These are phyloP conservation scores for Pisolithus microcarpus DNA, from an alignment of 768 basidiomycete genomes.

Conservation along the genomic window DNA sequence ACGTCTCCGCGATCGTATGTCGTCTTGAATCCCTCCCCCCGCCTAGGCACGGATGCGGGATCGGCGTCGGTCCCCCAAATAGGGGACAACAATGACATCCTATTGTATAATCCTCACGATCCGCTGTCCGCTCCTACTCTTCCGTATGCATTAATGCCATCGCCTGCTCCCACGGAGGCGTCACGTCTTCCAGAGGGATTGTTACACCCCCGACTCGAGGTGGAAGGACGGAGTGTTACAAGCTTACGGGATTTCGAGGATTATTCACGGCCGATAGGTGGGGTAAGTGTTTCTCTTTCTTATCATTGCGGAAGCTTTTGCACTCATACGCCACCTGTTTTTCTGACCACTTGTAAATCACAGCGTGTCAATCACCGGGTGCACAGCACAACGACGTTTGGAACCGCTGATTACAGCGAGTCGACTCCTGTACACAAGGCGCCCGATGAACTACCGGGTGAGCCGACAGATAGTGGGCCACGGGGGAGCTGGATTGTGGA, in stretches of 20 bases:
- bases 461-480: not conserved
- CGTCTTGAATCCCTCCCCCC: conserved; percentile 24
- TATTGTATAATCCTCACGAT: not conserved
- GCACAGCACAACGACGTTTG: conserved; percentile 28
- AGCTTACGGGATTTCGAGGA: conserved; percentile 28
- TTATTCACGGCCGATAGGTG: conserved; percentile 27
- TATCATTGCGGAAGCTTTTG: not conserved
- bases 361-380: conserved; percentile 26
- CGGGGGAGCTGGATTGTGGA: conserved; percentile 10
- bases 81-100: not conserved
- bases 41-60: conserved; percentile 3
- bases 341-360: not conserved
- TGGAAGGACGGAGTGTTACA: conserved; percentile 16
- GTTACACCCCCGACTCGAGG: conserved; percentile 22
- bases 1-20: conserved; percentile 22
- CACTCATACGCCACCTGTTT: not conserved
- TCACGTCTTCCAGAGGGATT: conserved; percentile 21
- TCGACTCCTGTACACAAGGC: conserved; percentile 4
- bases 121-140: not conserved
- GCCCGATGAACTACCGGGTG: not conserved
- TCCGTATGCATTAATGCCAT: conserved; percentile 9
- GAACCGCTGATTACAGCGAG: conserved; percentile 20
- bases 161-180: conserved; percentile 23
- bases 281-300: conserved; percentile 14
- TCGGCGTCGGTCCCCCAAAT: not conserved